These are phyloP conservation scores for Eucalyptus sp. DNA, from an alignment of 345 rosid species.

Conservation along the genomic window DNA sequence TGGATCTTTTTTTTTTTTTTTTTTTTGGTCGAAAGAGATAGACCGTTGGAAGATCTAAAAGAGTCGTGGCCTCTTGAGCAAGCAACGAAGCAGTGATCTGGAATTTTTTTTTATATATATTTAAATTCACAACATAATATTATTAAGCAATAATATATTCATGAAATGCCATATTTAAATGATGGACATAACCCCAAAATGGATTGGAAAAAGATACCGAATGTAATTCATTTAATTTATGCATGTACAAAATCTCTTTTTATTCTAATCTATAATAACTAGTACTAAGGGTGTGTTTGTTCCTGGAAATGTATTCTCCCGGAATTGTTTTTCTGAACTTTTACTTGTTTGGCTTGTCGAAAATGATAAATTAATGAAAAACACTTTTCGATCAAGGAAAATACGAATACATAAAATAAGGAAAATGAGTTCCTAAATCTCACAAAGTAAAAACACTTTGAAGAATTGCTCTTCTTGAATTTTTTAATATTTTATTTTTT, in stretches of 20 bases:
- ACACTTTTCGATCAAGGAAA: fast-evolving
- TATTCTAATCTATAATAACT: neutral
- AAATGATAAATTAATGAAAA: too few species aligned
- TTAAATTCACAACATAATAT: neutral
- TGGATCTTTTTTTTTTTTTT: too few species aligned
- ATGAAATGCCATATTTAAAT: neutral
- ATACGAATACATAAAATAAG: too few species aligned
- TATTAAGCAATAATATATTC: neutral
- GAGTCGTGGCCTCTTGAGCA: neutral
- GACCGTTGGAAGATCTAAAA: neutral
- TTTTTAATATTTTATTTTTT: too few species aligned
- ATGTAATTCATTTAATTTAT: neutral
- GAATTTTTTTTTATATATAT: neutral
- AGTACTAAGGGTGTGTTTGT: too few species aligned
- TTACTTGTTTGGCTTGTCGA: fast-evolving
- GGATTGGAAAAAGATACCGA: neutral
- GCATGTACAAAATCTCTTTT: neutral
- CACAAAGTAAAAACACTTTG: too few species aligned
- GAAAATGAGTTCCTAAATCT: too few species aligned
- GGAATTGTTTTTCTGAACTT: too few species aligned
- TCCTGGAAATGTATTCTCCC: fast-evolving
- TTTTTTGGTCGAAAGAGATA: too few species aligned
- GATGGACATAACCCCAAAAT: neutral
- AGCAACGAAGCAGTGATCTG: neutral
- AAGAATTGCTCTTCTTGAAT: too few species aligned